Evolutionary conservation across 257 asterid species (phyloP).

Genomic region (Nicotiana benthamiana): DNA sequence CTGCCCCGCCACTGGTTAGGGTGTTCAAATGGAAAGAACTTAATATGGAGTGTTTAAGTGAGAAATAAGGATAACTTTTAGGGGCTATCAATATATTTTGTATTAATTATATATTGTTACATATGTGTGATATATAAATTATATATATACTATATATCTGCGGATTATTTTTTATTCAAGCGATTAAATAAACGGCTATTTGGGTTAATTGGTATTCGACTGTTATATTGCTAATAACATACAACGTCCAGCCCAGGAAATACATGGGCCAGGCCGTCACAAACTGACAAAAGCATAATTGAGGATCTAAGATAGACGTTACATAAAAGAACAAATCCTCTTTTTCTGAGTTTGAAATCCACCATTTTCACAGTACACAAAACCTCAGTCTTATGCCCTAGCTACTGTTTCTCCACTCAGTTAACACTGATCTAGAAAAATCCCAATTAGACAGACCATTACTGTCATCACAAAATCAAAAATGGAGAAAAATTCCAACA

Average conservation of each 20-base stretch:
- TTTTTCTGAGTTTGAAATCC: neutral
- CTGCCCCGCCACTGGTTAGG: too few species aligned
- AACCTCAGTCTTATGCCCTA: neutral
- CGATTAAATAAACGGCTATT: too few species aligned
- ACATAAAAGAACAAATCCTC: constrained; percentile 7
- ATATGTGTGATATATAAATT: too few species aligned
- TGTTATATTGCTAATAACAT: neutral
- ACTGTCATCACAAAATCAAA: neutral
- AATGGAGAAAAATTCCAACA: neutral
- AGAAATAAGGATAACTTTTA: too few species aligned
- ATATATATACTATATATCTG: too few species aligned
- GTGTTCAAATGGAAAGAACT: too few species aligned
- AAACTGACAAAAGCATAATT: constrained; percentile 3
- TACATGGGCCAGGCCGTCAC: neutral
- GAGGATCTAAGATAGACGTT: neutral
- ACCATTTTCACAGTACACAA: neutral
- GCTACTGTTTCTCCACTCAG: neutral
- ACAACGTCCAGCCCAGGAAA: neutral
- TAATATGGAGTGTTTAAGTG: too few species aligned
- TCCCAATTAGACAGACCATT: neutral
- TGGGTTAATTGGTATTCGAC: too few species aligned
- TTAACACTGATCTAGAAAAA: neutral
- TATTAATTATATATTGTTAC: too few species aligned
- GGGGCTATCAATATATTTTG: too few species aligned
- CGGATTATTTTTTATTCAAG: too few species aligned